Percentiles rank a stretch among this genome's conserved stretches.
phyloP scores from a whole-genome alignment of 352 stramenopile genomes.

The Phytopythium oedochilum region DNA sequence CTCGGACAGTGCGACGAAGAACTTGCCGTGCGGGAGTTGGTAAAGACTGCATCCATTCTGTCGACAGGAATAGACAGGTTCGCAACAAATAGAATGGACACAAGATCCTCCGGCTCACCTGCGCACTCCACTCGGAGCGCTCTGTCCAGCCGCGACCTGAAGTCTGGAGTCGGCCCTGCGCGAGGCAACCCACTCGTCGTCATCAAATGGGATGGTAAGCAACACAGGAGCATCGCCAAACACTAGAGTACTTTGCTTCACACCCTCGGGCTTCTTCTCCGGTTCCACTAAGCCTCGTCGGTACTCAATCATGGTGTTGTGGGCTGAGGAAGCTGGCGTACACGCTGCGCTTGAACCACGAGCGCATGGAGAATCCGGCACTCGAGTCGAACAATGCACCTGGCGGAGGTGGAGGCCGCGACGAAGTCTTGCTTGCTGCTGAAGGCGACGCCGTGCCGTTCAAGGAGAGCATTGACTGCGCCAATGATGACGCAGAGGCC shows the following conservation, averaged over 20 bases:
- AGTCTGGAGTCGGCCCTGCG: too few relatives aligned
- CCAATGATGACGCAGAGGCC: background rate
- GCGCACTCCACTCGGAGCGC: background rate
- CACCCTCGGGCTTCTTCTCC: background rate
- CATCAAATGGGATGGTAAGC: background rate
- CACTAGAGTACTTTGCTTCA: background rate
- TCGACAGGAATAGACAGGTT: background rate
- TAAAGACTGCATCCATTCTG: background rate
- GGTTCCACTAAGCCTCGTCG: background rate
- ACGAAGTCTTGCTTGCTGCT: background rate
- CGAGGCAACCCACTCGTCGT: too few relatives aligned
- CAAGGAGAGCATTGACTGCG: background rate
- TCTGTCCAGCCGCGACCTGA: background rate
- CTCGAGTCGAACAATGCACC: constrained; percentile 23
- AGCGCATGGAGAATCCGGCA: constrained; percentile 26
- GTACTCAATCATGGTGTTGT: background rate
- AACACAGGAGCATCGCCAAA: background rate
- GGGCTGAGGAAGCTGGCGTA: constrained; percentile 7
- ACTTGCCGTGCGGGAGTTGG: background rate
- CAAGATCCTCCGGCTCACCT: background rate
- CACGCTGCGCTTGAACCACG: constrained; percentile 30
- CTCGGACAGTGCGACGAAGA: background rate
- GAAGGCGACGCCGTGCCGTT: background rate
- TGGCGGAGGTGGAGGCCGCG: constrained; percentile 1
- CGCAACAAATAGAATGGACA: background rate